phyloP scores from a whole-genome alignment of 352 stramenopile species.

The Phytophthora quininea region DNA sequence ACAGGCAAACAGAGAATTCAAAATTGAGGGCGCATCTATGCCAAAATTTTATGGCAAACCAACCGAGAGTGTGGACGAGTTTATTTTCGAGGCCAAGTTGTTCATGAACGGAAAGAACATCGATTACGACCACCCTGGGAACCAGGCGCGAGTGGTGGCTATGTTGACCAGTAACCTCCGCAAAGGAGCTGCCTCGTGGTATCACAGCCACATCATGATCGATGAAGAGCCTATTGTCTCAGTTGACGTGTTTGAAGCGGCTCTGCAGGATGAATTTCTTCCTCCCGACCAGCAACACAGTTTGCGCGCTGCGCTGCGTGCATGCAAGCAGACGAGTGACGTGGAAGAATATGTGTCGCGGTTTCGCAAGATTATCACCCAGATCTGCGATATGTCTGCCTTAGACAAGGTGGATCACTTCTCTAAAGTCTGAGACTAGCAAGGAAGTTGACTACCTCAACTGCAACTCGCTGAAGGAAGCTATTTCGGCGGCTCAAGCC shows the following conservation, averaged over 20 bases:
- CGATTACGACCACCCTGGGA: background rate
- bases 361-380: constrained; percentile 26
- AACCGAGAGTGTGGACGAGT: constrained; percentile 17
- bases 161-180: constrained; percentile 17
- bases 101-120: constrained; percentile 22
- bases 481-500: constrained; percentile 4
- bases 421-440: constrained; percentile 5
- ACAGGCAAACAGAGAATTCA: constrained; percentile 5
- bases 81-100: constrained; percentile 10
- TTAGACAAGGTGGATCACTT: constrained; percentile 31
- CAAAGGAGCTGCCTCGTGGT: constrained; percentile 9
- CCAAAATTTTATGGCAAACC: constrained; percentile 14
- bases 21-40: constrained; percentile 14
- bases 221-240: constrained; percentile 1
- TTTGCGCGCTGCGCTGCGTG: constrained; percentile 12
- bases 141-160: constrained; percentile 7
- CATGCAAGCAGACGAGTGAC: constrained; percentile 9
- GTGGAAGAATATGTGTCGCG: constrained; percentile 27
- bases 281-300: constrained; percentile 31
- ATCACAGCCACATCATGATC: constrained; percentile 14
- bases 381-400: constrained; percentile 24
- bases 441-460: constrained; percentile 13
- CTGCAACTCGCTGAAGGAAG: constrained; percentile 3
- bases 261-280: constrained; percentile 21
- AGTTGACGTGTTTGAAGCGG: constrained; percentile 18